phyloP scores from a whole-genome alignment of 2,329 filamentous ascomycete genomes.

The Zymoseptoria ardabiliae region DNA sequence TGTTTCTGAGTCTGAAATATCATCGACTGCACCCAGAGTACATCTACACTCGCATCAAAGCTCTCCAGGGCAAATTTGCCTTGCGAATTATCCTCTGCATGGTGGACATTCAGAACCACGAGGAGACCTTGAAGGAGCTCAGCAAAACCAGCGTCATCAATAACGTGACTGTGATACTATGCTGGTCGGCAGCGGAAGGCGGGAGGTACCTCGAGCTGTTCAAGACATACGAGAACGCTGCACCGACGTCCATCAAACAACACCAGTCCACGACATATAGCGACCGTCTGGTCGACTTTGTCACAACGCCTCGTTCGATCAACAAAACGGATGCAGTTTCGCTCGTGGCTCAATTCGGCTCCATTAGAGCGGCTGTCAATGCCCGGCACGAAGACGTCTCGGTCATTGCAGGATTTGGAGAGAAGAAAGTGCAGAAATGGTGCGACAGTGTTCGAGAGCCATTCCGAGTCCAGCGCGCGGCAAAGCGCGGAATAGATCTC shows the following conservation, averaged over 20 bases:
- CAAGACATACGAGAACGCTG: slow-evolving; percentile 88
- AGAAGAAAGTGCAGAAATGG: slow-evolving; percentile 90
- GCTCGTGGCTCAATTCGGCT: slow-evolving; percentile 86
- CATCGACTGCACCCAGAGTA: slow-evolving; percentile 96
- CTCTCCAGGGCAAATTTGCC: slow-evolving; percentile 76
- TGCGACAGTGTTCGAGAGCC: slow-evolving; percentile 73
- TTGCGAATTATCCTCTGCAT: slow-evolving; percentile 80
- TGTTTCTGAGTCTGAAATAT: slow-evolving; percentile 94
- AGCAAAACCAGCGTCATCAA: slow-evolving; percentile 90
- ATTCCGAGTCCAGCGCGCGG: slow-evolving; percentile 67
- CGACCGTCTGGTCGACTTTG: slow-evolving; percentile 83
- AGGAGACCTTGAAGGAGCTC: slow-evolving; percentile 80
- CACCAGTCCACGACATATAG: slow-evolving; percentile 77
- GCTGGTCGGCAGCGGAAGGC: slow-evolving; percentile 90
- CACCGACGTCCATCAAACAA: slow-evolving; percentile 72
- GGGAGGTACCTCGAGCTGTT: slow-evolving; percentile 90
- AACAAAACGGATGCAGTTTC: slow-evolving; percentile 93
- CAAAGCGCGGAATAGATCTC: slow-evolving; percentile 44
- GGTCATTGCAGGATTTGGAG: slow-evolving; percentile 85
- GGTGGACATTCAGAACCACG: slow-evolving; percentile 92
- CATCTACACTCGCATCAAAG: slow-evolving; percentile 86
- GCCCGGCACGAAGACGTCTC: slow-evolving; percentile 78
- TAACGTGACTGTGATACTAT: slow-evolving; percentile 83
- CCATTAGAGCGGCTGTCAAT: slow-evolving; percentile 77
- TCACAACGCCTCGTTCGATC: slow-evolving; percentile 79